Conservation (phyloP, 2,329 filamentous ascomycete genomes). For the Cladosporium sp. region DNA sequence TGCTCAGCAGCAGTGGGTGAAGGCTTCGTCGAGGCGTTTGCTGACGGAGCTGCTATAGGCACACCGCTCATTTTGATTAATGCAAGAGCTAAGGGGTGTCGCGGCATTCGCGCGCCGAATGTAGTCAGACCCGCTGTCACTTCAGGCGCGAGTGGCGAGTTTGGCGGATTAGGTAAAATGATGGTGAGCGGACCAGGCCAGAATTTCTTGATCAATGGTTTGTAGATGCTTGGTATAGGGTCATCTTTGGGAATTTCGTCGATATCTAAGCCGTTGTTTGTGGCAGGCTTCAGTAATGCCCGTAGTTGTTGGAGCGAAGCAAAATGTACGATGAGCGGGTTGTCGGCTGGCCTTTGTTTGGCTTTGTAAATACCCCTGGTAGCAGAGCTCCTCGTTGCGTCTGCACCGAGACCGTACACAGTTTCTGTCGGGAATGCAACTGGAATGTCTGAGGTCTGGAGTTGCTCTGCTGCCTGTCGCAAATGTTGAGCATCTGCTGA, state of each 20-base stretch:
- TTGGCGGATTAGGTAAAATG: slow-evolving; percentile 70
- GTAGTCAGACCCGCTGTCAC: slow-evolving; percentile 81
- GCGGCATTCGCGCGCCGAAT: slow-evolving; percentile 88
- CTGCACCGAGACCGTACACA: slow-evolving; percentile 93
- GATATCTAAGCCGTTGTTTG: slow-evolving; percentile 4
- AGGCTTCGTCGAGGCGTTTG: slow-evolving; percentile 89
- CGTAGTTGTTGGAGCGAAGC: slow-evolving; percentile 75
- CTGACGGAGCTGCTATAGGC: slow-evolving; percentile 86
- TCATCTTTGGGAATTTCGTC: slow-evolving; percentile 29
- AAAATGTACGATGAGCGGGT: slow-evolving; percentile 91
- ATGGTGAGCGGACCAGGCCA: slow-evolving; percentile 96
- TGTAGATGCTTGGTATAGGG: slow-evolving; percentile 70
- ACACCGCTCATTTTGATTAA: slow-evolving; percentile 75
- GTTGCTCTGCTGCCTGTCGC: slow-evolving; percentile 60
- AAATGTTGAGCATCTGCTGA: slow-evolving; percentile 52
- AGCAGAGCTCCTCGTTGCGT: slow-evolving; percentile 78
- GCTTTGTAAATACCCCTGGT: slow-evolving; percentile 89
- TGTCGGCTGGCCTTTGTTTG: slow-evolving; percentile 87
- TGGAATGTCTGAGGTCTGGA: slow-evolving; percentile 65
- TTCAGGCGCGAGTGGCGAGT: slow-evolving; percentile 74
- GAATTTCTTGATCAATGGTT: slow-evolving; percentile 71
- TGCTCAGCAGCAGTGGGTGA: slow-evolving; percentile 88
- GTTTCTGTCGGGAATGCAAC: slow-evolving; percentile 97
- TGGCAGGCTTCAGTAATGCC: slow-evolving; percentile 49
- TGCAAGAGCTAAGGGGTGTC: slow-evolving; percentile 75